Evolutionary conservation across 257 asterid genomes (phyloP).

Genomic region (Capsicum baccatum): DNA sequence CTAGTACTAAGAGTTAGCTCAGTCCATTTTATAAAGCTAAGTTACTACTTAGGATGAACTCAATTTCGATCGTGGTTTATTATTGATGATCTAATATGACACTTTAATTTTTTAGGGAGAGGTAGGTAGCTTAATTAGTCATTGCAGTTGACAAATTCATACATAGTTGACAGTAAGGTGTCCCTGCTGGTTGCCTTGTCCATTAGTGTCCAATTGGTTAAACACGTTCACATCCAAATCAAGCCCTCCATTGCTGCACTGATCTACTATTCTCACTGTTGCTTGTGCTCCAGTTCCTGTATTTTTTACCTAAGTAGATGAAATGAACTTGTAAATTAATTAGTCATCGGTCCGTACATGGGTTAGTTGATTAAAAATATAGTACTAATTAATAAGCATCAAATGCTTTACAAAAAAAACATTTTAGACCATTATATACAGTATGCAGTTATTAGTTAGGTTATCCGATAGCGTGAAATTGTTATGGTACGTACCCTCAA

Average conservation of each 20-base stretch:
- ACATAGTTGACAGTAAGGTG: slow-evolving; percentile 43
- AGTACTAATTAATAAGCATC: neutral
- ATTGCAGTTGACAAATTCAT: slow-evolving; percentile 38
- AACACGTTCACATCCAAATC: slow-evolving; percentile 42
- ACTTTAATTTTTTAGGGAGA: neutral
- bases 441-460: neutral
- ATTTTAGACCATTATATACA: neutral
- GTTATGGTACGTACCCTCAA: neutral
- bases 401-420: neutral
- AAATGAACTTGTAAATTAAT: no score
- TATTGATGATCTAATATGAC: neutral
- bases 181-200: slow-evolving; percentile 36
- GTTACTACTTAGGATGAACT: neutral
- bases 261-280: slow-evolving; percentile 47
- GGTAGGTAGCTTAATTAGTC: neutral
- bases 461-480: neutral
- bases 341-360: no score
- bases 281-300: slow-evolving; percentile 38
- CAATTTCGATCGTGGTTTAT: neutral
- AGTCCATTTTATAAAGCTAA: neutral
- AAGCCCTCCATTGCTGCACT: slow-evolving; percentile 44
- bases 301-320: slow-evolving; percentile 35
- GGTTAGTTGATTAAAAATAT: no score
- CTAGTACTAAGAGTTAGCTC: neutral
- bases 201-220: slow-evolving; percentile 36